Conservation (phyloP, 2,329 filamentous ascomycete genomes). For the Mollisiaceae sp. region DNA sequence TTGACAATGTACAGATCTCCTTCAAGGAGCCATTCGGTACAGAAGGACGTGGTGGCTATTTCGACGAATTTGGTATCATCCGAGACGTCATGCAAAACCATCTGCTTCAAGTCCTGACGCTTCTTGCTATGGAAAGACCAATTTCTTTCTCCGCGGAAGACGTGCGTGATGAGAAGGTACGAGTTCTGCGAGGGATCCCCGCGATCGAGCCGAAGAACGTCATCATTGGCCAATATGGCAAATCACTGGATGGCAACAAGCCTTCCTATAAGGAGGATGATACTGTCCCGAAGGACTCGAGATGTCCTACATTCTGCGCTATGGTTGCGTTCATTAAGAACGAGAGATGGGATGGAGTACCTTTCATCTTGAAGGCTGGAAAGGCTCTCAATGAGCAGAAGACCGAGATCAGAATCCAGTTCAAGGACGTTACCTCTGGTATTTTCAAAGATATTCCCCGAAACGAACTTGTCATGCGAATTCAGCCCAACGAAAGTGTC, state of each 20-base stretch:
- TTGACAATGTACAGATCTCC: slow-evolving; percentile 98
- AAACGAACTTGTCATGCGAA: slow-evolving; percentile 98
- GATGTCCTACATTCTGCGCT: slow-evolving; percentile 97
- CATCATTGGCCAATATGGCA: slow-evolving; percentile 98
- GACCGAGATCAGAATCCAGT: slow-evolving; percentile 98
- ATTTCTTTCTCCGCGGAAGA: slow-evolving; percentile 98
- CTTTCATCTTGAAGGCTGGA: slow-evolving; percentile 98
- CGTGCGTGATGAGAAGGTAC: slow-evolving; percentile 97
- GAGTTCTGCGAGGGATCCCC: slow-evolving; percentile 90
- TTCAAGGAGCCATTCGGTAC: slow-evolving; percentile 99
- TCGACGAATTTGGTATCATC: slow-evolving; percentile 99
- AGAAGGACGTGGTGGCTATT: slow-evolving; percentile 96
- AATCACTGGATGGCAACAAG: slow-evolving; percentile 94
- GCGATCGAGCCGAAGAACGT: slow-evolving; percentile 99
- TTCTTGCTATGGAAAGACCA: slow-evolving; percentile 96
- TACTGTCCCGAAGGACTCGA: slow-evolving; percentile 94
- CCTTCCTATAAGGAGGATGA: slow-evolving; percentile 98
- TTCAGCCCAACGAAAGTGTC: slow-evolving; percentile 98
- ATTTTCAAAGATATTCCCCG: slow-evolving; percentile 99
- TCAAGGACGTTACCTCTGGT: slow-evolving; percentile 98
- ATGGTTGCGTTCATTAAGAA: slow-evolving; percentile 99
- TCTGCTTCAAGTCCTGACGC: slow-evolving; percentile 91
- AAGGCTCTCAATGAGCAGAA: slow-evolving; percentile 99
- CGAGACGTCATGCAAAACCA: slow-evolving; percentile 99
- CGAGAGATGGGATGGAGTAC: slow-evolving; percentile 98